Base-by-base conservation (phyloP, 768 basidiomycete species). In the Cyathus striatus region DNA sequence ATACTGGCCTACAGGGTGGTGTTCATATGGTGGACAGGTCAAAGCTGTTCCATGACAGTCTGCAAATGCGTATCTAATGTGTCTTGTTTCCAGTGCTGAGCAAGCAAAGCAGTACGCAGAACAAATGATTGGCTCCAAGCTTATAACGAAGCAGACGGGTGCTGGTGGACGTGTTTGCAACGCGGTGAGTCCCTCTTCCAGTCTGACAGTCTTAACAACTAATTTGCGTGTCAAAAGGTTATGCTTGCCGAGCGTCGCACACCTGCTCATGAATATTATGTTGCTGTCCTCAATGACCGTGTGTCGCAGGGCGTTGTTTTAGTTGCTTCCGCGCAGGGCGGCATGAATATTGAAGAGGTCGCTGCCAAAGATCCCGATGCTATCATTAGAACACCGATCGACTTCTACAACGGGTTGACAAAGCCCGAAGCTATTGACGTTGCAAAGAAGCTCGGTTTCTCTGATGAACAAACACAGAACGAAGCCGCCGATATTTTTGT, bases 331-430 rank as follows among this genome's bases (percentile, higher is more conserved):
- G 76, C 77, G 16, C 93, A 97, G 60, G 96, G 96, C 43, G 96
- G 96, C 44, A 99, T 99, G 96, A 98, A 98, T 68, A 99, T 99
- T 58, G 96, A 99, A 64, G 96, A 99, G 57, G 96, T 99, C 37
- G 96, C 96, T 21, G 90, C 90, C 23, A 91, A 94, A 53, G 91
- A 96, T 57, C 96, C 96, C 25, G 68, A 71, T 26, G 89, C 96
- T 30, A 98, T 99, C 65, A 91, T 98, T 56, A 98, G 94, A 36
- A 93, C 88, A 9, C 88, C 91, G 37, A 90, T 99, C 54, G 72
- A 86, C 62, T 90, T 88, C 49, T 69, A 86, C 43, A 84, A 79
- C 10, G 95, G 95, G 5, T 72, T 99, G 22, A 78, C 78, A 48
- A 77, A 83, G 51, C 63, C 67, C 18, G 77, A 83, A 37, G 95